A percentile compares a stretch with the other conserved stretches of the same genome.
Conservation (phyloP, 306 rosid genomes). For the Malus asiatica region DNA sequence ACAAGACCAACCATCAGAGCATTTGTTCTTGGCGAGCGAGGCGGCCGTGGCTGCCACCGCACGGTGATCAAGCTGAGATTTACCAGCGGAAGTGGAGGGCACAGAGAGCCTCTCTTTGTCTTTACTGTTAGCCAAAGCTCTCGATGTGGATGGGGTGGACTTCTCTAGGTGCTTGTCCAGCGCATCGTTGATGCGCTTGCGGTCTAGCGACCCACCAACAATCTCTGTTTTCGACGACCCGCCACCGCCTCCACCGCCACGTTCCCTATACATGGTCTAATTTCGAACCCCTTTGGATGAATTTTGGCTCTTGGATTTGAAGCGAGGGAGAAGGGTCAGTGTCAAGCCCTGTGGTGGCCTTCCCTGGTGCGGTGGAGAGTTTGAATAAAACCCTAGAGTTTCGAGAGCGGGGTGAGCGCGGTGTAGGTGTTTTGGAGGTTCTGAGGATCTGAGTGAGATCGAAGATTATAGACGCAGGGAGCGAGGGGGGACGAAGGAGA, state of each 20-base stretch:
- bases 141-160: constrained; percentile 50
- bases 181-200: constrained; percentile 66
- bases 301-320: not conserved
- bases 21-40: constrained; percentile 44
- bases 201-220: constrained; percentile 43
- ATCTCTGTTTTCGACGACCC: constrained; percentile 53
- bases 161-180: constrained; percentile 61
- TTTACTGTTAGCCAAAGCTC: constrained; percentile 30
- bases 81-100: constrained; percentile 50
- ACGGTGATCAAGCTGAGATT: constrained; percentile 54
- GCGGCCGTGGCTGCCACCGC: constrained; percentile 24
- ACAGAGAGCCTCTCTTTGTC: constrained; percentile 47
- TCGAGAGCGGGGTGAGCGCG: not conserved
- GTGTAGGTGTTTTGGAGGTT: not conserved
- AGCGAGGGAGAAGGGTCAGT: not conserved
- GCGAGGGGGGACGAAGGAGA: not conserved
- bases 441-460: not conserved
- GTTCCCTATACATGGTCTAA: constrained; percentile 45
- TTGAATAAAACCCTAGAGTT: not conserved
- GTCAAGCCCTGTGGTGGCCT: not conserved
- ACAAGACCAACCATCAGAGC: constrained; percentile 39
- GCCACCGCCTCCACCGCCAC: constrained; percentile 41
- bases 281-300: not conserved
- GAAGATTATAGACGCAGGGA: not conserved
- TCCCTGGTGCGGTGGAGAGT: not conserved